These are phyloP conservation scores for Rhododendron williamsianum DNA, from an alignment of 148 eudicot genomes.

Conservation along the genomic window DNA sequence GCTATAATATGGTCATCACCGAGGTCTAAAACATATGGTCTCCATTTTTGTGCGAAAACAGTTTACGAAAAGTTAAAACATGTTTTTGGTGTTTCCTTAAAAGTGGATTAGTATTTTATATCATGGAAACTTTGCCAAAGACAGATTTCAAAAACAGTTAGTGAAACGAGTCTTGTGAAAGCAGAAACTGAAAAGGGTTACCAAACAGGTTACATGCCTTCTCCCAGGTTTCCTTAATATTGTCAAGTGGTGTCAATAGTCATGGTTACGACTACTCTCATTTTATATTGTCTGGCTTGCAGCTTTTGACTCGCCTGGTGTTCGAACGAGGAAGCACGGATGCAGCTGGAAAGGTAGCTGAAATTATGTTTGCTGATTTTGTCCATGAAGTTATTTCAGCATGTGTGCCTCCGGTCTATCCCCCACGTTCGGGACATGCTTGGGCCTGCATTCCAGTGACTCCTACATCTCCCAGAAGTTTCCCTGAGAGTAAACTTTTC, in stretches of 20 bases:
- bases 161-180: neutral
- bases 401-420: conserved; percentile 96
- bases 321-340: conserved; percentile 95
- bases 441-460: conserved; percentile 96
- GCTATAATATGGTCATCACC: neutral
- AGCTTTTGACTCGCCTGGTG: conserved; percentile 95
- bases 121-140: neutral
- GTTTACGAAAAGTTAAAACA: neutral
- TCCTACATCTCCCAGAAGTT: conserved; percentile 46
- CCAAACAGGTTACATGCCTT: neutral
- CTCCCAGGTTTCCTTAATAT: neutral
- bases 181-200: neutral
- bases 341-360: conserved; percentile 96
- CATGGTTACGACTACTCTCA: neutral
- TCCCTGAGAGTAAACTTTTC: conserved; percentile 34
- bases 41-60: neutral
- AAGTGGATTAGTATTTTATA: neutral
- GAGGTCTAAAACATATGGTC: neutral
- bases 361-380: conserved; percentile 94
- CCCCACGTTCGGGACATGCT: conserved; percentile 89
- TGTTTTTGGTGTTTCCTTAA: neutral
- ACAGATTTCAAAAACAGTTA: neutral
- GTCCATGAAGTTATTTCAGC: conserved; percentile 98
- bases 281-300: conserved; percentile 21
- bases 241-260: neutral